These are phyloP conservation scores for Lobulomyces angularis DNA, from an alignment of 192 early-diverging fungal genomes.

Conservation along the genomic window DNA sequence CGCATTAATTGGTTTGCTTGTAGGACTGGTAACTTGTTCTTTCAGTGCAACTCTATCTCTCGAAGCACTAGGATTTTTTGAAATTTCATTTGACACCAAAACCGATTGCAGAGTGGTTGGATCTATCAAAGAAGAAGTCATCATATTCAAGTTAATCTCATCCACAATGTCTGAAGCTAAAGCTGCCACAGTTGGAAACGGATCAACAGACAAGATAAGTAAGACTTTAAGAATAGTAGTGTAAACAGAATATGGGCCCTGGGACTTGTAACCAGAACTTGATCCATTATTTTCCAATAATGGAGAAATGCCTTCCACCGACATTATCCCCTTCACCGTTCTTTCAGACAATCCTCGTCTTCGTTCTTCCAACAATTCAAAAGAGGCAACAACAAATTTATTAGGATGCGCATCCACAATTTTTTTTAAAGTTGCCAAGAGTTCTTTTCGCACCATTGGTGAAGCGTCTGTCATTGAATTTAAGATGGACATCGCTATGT, in stretches of 20 bases:
- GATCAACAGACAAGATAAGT: constrained; percentile 68
- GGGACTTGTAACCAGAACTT: constrained; percentile 19
- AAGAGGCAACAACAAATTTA: constrained; percentile 53
- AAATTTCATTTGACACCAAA: too few relatives aligned
- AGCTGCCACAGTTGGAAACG: constrained; percentile 61
- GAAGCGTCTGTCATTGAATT: constrained; percentile 65
- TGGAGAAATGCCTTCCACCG: constrained; percentile 19
- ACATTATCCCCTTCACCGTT: constrained; percentile 16
- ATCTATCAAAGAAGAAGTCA: neutral
- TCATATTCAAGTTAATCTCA: constrained; percentile 14
- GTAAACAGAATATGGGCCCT: constrained; percentile 49
- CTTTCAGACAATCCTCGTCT: constrained; percentile 23
- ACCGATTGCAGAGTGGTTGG: neutral
- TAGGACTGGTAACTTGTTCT: neutral
- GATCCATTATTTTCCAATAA: constrained; percentile 9
- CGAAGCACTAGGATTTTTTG: neutral
- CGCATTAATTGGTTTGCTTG: too few relatives aligned
- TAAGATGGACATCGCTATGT: constrained; percentile 55
- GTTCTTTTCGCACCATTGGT: constrained; percentile 80
- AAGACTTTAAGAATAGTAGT: constrained; percentile 68
- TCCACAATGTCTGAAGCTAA: constrained; percentile 66
- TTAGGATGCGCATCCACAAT: constrained; percentile 57
- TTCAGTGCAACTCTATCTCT: neutral
- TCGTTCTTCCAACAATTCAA: constrained; percentile 33
- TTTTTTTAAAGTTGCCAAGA: constrained; percentile 62